A percentile compares a stretch with the other conserved stretches of the same genome.
These are phyloP conservation scores for Leucogyrophana mollusca DNA, from an alignment of 768 basidiomycete species.

Conservation along the genomic window DNA sequence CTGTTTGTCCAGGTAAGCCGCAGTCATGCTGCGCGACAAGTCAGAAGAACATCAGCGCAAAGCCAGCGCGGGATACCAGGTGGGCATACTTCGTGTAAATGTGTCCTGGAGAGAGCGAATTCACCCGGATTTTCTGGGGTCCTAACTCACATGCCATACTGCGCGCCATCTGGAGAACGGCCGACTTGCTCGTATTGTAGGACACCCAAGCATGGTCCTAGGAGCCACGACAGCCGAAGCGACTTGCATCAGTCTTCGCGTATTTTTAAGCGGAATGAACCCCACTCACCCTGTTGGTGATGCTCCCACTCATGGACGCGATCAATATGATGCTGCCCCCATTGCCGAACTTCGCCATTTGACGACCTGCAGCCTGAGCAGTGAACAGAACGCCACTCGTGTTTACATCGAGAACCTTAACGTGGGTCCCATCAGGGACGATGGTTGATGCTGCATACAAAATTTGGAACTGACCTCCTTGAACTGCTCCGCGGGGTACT, in stretches of 20 bases:
- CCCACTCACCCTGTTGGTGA: conserved; percentile 66
- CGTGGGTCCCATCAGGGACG: background rate
- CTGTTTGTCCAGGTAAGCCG: conserved; percentile 63
- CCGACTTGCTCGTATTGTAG: conserved; percentile 78
- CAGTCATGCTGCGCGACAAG: conserved; percentile 58
- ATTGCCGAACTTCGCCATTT: conserved; percentile 49
- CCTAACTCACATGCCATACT: conserved; percentile 85
- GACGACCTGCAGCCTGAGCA: conserved; percentile 57
- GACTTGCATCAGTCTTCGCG: background rate
- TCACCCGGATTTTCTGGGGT: conserved; percentile 63
- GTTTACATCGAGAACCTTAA: conserved; percentile 65
- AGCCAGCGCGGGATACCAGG: conserved; percentile 4
- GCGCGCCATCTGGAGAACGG: conserved; percentile 76
- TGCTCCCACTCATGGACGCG: conserved; percentile 62
- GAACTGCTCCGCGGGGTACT: conserved; percentile 65
- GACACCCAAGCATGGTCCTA: conserved; percentile 76
- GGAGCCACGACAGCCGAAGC: background rate
- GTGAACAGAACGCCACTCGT: conserved; percentile 60
- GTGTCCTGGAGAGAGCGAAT: conserved; percentile 73
- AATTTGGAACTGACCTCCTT: conserved; percentile 43
- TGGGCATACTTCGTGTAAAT: conserved; percentile 62
- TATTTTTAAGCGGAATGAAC: background rate
- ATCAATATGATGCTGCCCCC: conserved; percentile 58
- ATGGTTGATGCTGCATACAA: background rate
- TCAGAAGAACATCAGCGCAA: conserved; percentile 1